These are phyloP conservation scores for Alternaria gansuensis DNA, from an alignment of 2,329 filamentous ascomycete genomes.

Conservation along the genomic window DNA sequence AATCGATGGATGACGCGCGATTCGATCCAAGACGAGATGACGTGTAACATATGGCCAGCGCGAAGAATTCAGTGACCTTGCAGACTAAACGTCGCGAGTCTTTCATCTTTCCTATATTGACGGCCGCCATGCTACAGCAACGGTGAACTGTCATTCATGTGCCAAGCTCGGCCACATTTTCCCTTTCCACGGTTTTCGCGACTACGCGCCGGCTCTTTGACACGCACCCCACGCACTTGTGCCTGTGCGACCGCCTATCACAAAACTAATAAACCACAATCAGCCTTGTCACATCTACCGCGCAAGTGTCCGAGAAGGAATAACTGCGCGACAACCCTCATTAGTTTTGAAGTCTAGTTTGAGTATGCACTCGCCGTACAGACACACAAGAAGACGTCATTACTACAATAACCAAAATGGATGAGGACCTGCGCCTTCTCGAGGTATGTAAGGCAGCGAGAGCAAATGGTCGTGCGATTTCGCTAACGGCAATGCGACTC, in stretches of 20 bases:
- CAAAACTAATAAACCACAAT: conserved; percentile 6
- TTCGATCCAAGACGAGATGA: conserved; percentile 22
- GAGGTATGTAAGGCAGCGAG: conserved; percentile 36
- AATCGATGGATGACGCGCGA: conserved; percentile 24
- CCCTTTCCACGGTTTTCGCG: conserved; percentile 10
- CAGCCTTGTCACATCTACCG: not conserved
- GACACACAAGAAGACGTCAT: conserved; percentile 32
- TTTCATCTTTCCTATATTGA: not conserved
- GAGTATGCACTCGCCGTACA: conserved; percentile 42
- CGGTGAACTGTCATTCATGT: conserved; percentile 1
- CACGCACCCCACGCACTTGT: conserved; percentile 15
- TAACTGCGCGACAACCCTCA: not conserved
- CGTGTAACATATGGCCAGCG: conserved; percentile 19
- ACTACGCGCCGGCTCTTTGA: conserved; percentile 15
- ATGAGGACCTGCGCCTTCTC: conserved; percentile 46
- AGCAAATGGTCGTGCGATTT: conserved; percentile 17
- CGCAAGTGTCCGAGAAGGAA: not conserved
- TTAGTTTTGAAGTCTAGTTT: conserved; percentile 7
- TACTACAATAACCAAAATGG: conserved; percentile 46
- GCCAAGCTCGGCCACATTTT: conserved; percentile 25
- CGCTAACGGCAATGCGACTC: conserved; percentile 21
- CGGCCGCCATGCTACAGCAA: conserved; percentile 7
- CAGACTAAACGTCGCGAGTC: not conserved
- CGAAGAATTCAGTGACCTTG: conserved; percentile 3
- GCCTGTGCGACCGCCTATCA: conserved; percentile 4